Evolutionary conservation across 2,329 filamentous ascomycete genomes (phyloP).

Genomic region (Dactylellina parvicollis): DNA sequence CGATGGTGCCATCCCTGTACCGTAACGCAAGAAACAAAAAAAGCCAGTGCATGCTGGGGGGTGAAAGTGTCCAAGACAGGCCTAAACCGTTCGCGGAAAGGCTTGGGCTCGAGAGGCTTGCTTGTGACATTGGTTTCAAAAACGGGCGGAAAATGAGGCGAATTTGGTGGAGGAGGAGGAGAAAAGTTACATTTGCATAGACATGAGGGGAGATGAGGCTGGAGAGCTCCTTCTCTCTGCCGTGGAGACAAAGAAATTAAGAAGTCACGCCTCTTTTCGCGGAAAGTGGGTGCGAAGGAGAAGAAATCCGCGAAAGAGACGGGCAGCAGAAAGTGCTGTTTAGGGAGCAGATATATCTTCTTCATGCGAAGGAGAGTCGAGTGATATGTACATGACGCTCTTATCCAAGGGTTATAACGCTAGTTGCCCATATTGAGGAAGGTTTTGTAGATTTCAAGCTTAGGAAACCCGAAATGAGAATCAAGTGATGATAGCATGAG

Average conservation of each 20-base stretch:
- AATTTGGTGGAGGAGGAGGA: background rate
- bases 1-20: slow-evolving; percentile 2
- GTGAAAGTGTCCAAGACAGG: slow-evolving; percentile 13
- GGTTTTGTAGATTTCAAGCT: background rate
- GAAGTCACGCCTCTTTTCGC: slow-evolving; percentile 5
- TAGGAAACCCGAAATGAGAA: background rate
- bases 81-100: slow-evolving; percentile 38
- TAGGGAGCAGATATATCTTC: no score
- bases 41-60: background rate
- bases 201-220: background rate
- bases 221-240: background rate
- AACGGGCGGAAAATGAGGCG: slow-evolving; percentile 23
- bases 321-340: no score
- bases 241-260: background rate
- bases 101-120: background rate
- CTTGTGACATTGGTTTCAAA: slow-evolving; percentile 9
- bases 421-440: background rate
- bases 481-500: slow-evolving; percentile 43
- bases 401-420: background rate
- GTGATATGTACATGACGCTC: slow-evolving; percentile 19
- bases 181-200: no score
- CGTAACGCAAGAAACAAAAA: slow-evolving; percentile 4
- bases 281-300: background rate
- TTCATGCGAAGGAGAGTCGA: no score
- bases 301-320: background rate